phyloP scores from a whole-genome alignment of 805 yeast species.

The Yarrowia bubula region DNA sequence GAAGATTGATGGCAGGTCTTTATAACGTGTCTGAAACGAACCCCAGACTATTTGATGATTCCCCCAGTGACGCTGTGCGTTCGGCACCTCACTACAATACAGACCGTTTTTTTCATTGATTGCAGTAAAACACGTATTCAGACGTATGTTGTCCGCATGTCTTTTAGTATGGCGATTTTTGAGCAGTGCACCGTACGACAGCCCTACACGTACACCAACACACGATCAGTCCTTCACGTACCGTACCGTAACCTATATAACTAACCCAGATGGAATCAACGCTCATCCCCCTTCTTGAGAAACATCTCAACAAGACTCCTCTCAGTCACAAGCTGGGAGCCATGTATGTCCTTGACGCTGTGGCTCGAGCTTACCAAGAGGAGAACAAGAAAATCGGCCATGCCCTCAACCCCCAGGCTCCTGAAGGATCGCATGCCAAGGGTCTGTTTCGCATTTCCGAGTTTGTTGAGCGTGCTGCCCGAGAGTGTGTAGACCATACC shows the following conservation, averaged over 20 bases:
- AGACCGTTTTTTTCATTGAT: not conserved
- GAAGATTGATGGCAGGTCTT: too few species aligned
- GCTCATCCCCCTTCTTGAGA: slow-evolving; percentile 56
- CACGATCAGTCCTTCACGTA: not conserved
- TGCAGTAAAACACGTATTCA: not conserved
- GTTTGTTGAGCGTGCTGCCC: slow-evolving; percentile 60
- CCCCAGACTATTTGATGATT: not conserved
- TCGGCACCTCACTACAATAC: not conserved
- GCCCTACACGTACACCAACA: too few species aligned
- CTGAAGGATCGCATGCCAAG: slow-evolving; percentile 70
- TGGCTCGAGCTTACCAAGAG: slow-evolving; percentile 80
- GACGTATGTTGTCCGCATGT: not conserved
- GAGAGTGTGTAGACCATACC: slow-evolving; percentile 46
- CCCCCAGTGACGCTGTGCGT: not conserved
- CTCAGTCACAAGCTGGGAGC: slow-evolving; percentile 85
- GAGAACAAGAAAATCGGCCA: slow-evolving; percentile 60
- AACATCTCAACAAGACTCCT: slow-evolving; percentile 70
- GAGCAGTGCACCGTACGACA: too few species aligned
- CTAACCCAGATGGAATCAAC: slow-evolving; percentile 48
- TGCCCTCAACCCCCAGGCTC: slow-evolving; percentile 49
- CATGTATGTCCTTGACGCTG: slow-evolving; percentile 86
- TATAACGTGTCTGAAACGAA: too few species aligned
- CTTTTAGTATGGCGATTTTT: too few species aligned
- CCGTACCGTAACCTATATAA: not conserved
- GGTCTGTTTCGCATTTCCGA: slow-evolving; percentile 66